Conservation (phyloP, 2,329 filamentous ascomycete genomes). For the Periglandula ipomoeae region DNA sequence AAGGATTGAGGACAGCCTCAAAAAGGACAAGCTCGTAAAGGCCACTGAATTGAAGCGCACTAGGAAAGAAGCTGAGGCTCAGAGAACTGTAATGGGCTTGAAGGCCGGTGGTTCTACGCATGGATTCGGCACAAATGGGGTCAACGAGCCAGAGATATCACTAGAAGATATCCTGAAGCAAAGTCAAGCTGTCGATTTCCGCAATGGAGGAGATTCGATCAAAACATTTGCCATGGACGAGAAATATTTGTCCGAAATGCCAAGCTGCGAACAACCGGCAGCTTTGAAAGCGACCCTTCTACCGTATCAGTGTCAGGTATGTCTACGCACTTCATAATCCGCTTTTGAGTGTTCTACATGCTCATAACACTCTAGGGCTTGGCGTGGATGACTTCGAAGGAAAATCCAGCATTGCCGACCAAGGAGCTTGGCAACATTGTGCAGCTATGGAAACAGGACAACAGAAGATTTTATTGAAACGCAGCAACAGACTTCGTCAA, state of each 20-base stretch:
- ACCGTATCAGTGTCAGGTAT: constrained; percentile 64
- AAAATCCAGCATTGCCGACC: constrained; percentile 57
- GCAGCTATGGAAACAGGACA: constrained; percentile 66
- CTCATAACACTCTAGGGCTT: constrained; percentile 48
- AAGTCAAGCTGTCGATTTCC: constrained; percentile 59
- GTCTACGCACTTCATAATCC: constrained; percentile 2
- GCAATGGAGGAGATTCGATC: constrained; percentile 53
- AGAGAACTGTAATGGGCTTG: constrained; percentile 34
- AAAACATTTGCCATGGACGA: constrained; percentile 67
- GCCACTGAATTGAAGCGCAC: constrained; percentile 47
- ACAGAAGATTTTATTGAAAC: constrained; percentile 51
- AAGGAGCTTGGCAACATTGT: constrained; percentile 49
- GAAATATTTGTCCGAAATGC: constrained; percentile 59
- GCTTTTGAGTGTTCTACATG: neutral
- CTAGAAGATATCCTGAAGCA: constrained; percentile 56
- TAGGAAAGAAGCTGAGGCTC: constrained; percentile 41
- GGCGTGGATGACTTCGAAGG: constrained; percentile 71
- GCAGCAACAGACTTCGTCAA: constrained; percentile 49
- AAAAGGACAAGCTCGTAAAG: constrained; percentile 54
- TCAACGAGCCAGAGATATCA: constrained; percentile 30
- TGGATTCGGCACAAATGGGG: constrained; percentile 21
- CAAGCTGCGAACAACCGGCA: constrained; percentile 59
- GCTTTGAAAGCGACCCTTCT: constrained; percentile 58
- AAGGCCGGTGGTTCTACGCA: constrained; percentile 29
- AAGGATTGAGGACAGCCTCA: constrained; percentile 52